Conservation (phyloP, 441 rosid species). For the Mallotus repandus region DNA sequence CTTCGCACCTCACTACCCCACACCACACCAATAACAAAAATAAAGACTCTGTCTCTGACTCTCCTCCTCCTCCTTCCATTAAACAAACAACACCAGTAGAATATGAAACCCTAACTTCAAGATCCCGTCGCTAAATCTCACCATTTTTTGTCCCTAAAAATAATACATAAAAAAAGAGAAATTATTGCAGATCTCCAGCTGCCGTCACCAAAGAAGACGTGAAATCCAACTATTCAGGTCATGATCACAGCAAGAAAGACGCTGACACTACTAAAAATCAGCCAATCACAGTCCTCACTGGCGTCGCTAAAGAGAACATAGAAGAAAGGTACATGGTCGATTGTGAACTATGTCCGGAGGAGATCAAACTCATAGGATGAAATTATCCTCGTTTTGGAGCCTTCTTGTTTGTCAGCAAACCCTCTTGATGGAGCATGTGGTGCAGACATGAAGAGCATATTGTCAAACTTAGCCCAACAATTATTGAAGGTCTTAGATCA, state of each 20-base stretch:
- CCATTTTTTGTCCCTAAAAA: no score
- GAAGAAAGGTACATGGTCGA: conserved; percentile 87
- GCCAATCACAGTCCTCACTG: conserved; percentile 69
- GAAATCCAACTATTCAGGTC: conserved; percentile 71
- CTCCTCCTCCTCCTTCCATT: no score
- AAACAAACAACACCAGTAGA: conserved; percentile 1
- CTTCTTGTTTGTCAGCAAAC: conserved; percentile 78
- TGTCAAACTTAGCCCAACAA: conserved; percentile 43
- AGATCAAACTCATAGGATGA: no score
- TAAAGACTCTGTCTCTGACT: background rate
- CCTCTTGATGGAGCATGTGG: conserved; percentile 51
- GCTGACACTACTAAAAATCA: conserved; percentile 45
- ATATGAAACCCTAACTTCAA: conserved; percentile 60
- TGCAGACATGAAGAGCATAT: conserved; percentile 51
- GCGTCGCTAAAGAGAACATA: conserved; percentile 73
- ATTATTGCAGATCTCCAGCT: conserved; percentile 99
- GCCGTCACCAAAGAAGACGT: conserved; percentile 97
- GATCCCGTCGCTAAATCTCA: conserved; percentile 29
- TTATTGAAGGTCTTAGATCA: conserved; percentile 53
- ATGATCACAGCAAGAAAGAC: conserved; percentile 63
- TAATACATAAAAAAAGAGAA: conserved; percentile 41
- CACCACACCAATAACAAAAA: background rate
- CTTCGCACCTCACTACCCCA: conserved; percentile 16
- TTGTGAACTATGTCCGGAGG: conserved; percentile 92
- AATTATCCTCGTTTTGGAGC: no score